These are phyloP conservation scores for Camellia granthamiana DNA, from an alignment of 148 eudicot genomes.

Conservation along the genomic window DNA sequence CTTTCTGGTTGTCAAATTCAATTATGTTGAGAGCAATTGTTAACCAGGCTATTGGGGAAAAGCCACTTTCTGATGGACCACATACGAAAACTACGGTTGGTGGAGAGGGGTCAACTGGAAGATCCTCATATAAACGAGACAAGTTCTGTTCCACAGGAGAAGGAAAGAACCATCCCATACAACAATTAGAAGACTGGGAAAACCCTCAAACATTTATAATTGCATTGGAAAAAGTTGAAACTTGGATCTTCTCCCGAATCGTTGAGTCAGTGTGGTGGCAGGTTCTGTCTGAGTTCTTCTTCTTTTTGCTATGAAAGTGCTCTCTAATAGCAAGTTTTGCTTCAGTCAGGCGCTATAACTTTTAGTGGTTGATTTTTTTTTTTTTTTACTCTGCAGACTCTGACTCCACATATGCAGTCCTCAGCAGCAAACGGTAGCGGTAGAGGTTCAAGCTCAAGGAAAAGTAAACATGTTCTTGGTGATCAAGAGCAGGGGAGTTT, in stretches of 20 bases:
- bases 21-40: constrained; percentile 70
- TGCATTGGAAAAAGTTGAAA: constrained; percentile 82
- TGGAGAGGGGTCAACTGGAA: constrained; percentile 36
- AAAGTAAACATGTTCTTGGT: constrained; percentile 54
- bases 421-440: constrained; percentile 49
- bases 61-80: constrained; percentile 24
- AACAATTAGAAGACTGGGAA: constrained; percentile 71
- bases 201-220: constrained; percentile 56
- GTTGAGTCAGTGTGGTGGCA: constrained; percentile 98
- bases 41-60: constrained; percentile 47
- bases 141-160: constrained; percentile 11
- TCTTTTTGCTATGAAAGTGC: neutral
- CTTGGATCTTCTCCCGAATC: constrained; percentile 83
- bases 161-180: constrained; percentile 30
- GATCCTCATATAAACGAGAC: constrained; percentile 18
- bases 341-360: neutral
- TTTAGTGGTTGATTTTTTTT: neutral
- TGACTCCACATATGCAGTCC: constrained; percentile 88
- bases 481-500: constrained; percentile 77
- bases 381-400: constrained; percentile 47
- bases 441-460: constrained; percentile 41
- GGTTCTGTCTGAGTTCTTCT: constrained; percentile 34
- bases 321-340: neutral
- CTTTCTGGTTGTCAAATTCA: constrained; percentile 87
- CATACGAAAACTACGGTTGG: constrained; percentile 24